Evolutionary conservation across 345 rosid genomes (phyloP), one percentile per base, ranked within the genome.

Genomic region (Arabidopsis arenosa): DNA sequence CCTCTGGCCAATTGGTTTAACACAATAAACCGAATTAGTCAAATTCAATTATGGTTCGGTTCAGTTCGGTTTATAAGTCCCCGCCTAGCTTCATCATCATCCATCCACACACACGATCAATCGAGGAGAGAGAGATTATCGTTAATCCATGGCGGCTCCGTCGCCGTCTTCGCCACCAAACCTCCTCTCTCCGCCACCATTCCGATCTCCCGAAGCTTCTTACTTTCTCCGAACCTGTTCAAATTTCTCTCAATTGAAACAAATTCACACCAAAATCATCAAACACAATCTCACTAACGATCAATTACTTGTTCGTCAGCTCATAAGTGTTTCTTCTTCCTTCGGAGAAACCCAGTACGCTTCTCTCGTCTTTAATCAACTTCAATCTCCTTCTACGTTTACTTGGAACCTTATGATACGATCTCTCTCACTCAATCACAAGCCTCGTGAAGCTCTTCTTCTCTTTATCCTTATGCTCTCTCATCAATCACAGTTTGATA

Each of bases 321-420:
- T 91, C 73, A 84, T 91, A 30, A 68, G 65, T 8, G 68, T 79
- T 3, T 86, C 83, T 63, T 89, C 85, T 17, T 87, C 84, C 5
- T 80, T 66, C 11, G 84, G 82, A 6, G 61, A 77, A 55, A 57
- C 80, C 44, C 84, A 78, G 4, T 82, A 89, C 72, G 95, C 95
- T 18, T 72, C 85, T 73, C 70, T 73, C 21, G 62, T 89, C 56
- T 86, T 91, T 68, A 70, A 75, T 49, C 93, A 83, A 73, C 60
- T 83, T 11, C 80, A 51, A 0, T 32, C 73, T 28, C 89, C 92
- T 0, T 36, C 68, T 0, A 76, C 85, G 0, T 91, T 85, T 15
- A 89, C 93, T 66, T 91, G 93, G 93, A 91, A 91, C 76, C 80
- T 91, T 49, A 82, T 85, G 93, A 84, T 89, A 76, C 76, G 95